Conservation (phyloP, 139 green algal genomes). For the Micractinium sp. region DNA sequence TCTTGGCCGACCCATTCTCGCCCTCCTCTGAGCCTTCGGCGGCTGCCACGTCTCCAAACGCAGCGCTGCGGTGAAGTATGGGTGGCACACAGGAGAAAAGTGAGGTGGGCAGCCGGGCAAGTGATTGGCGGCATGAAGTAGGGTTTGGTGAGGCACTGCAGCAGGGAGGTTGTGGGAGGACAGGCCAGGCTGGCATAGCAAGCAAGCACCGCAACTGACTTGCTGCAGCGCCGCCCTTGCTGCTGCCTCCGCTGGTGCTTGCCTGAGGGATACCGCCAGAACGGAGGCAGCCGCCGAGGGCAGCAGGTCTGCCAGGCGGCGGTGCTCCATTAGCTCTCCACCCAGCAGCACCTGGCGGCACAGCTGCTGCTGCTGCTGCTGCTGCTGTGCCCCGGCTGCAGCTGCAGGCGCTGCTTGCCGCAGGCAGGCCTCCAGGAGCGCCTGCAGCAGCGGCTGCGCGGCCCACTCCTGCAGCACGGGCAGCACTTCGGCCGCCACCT, state of each 20-base stretch:
- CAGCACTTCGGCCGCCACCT: neutral
- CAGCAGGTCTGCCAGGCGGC: neutral
- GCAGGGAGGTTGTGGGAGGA: no score
- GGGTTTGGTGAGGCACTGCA: neutral
- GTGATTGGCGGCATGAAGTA: neutral
- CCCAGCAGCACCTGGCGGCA: conserved; percentile 1
- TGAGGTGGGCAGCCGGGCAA: neutral
- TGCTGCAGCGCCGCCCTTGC: neutral
- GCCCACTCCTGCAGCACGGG: conserved; percentile 8
- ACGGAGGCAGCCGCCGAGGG: neutral
- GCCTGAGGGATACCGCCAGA: neutral
- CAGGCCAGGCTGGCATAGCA: neutral
- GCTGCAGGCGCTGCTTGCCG: neutral
- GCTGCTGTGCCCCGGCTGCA: neutral
- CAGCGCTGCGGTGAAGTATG: neutral
- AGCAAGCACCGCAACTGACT: neutral
- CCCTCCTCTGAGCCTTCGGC: neutral
- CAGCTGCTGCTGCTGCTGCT: conserved; percentile 6
- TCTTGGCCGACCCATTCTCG: neutral
- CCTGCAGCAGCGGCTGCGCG: neutral
- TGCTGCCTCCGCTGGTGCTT: neutral
- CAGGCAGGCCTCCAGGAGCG: conserved; percentile 21
- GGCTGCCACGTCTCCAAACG: neutral
- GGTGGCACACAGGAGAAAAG: no score
- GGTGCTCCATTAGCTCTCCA: conserved; percentile 1